These are phyloP conservation scores for Sphagnum fallax DNA, from an alignment of 228 moss, liverwort and hornwort genomes.

Conservation along the genomic window DNA sequence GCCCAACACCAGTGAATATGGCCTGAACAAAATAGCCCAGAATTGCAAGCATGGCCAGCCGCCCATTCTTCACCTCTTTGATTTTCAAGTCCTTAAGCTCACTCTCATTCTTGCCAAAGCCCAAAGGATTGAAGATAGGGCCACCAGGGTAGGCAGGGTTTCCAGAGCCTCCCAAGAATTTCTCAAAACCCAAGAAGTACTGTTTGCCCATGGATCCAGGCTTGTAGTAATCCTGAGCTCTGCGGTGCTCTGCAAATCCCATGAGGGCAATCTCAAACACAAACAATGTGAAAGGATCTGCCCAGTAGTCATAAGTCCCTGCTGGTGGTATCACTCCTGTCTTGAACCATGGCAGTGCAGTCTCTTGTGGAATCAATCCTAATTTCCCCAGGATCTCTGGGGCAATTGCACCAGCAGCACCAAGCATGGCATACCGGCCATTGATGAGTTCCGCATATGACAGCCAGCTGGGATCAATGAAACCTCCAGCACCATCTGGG, in stretches of 20 bases:
- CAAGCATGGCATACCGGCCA: slow-evolving; percentile 88
- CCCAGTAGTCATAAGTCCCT: slow-evolving; percentile 77
- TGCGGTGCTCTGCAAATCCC: slow-evolving; percentile 93
- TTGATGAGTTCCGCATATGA: slow-evolving; percentile 91
- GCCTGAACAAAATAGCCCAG: slow-evolving; percentile 86
- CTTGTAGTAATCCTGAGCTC: slow-evolving; percentile 93
- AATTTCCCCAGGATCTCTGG: slow-evolving; percentile 66
- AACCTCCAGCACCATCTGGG: slow-evolving; percentile 80
- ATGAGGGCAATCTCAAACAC: slow-evolving; percentile 68
- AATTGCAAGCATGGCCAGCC: slow-evolving; percentile 80
- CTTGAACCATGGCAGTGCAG: slow-evolving; percentile 74
- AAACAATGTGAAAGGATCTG: slow-evolving; percentile 85
- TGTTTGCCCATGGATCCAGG: slow-evolving; percentile 98
- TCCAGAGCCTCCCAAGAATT: slow-evolving; percentile 78
- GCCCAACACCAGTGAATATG: slow-evolving; percentile 88
- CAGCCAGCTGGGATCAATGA: slow-evolving; percentile 87
- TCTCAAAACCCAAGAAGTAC: slow-evolving; percentile 93
- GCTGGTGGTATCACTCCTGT: slow-evolving; percentile 69
- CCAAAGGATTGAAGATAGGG: slow-evolving; percentile 73
- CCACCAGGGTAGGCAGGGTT: slow-evolving; percentile 84
- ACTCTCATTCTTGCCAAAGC: slow-evolving; percentile 76
- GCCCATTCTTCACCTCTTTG: slow-evolving; percentile 98
- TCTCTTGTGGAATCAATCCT: slow-evolving; percentile 66
- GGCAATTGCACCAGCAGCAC: slow-evolving; percentile 70
- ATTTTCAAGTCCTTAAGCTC: slow-evolving; percentile 50